Base-by-base conservation (phyloP, 2,329 filamentous ascomycete genomes). In the Claviceps capensis region DNA sequence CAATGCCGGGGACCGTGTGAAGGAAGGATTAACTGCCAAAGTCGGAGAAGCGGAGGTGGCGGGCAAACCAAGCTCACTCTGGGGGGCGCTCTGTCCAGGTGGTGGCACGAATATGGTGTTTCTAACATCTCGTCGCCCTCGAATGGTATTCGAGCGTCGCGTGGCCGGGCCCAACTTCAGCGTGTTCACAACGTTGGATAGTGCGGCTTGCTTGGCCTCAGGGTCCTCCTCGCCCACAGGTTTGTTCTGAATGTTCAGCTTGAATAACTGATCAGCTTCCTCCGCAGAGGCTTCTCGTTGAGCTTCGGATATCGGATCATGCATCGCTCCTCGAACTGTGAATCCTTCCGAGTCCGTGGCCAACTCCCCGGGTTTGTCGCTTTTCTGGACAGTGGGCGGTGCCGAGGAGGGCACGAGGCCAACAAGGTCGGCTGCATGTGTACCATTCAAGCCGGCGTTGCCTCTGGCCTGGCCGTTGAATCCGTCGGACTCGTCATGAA, bases 51-150 rank as follows among this genome's bases (percentile, higher is more conserved):
- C 52, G 3, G 55, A 42, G 36, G 50, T 43, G 3, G 50, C 45
- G 7, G 54, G 47, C 41, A 52, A 22, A 13, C 17, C 26, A 16
- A 42, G 22, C 16, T 53, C 51, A 22, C 34, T 44, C 13, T 47
- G 44, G 17, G 23, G n/a, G 48, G 16, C 47, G 44, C 36, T 22
- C n/a, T 14, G 36, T 36, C 38, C 54, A 26, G 42, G 56, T 3
- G 69, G 65, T 9, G 87, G 84, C 56, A 90, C 76, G 62, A 93
- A 91, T 51, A 95, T 83, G 1, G 90, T 96, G 67, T 95, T 95
- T 54, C 91, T 81, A 56, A 94, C 88, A 65, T 97, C 91, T 63
- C 93, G 80, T 55, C 93, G 85, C 49, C 93, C 93, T 58, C 93
- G 81, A 16, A 95, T 73, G 14, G 89, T 96, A 46, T 86, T 85